Conservation (phyloP, 1,284 basidiomycete species). For the Apiotrichum sp. region DNA sequence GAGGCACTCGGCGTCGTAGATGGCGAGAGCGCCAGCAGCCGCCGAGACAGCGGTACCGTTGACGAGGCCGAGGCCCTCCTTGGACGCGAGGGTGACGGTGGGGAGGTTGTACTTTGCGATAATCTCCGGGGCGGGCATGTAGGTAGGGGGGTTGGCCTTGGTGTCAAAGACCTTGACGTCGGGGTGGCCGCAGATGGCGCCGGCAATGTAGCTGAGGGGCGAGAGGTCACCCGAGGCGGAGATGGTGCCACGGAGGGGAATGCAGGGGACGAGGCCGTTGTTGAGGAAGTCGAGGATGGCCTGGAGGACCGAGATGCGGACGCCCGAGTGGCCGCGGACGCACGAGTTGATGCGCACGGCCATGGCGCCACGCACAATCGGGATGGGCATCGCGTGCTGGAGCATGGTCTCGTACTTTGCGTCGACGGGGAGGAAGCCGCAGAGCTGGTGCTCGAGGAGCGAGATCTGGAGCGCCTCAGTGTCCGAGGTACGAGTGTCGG, state of each 20-base stretch:
- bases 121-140: slow-evolving; percentile 10
- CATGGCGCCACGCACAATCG: slow-evolving; percentile 18
- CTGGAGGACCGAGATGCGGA: slow-evolving; percentile 18
- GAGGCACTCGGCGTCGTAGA: slow-evolving; percentile 21
- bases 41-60: slow-evolving; percentile 19
- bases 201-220: slow-evolving; percentile 17
- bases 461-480: slow-evolving; percentile 19
- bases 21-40: slow-evolving; percentile 14
- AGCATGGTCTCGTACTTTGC: slow-evolving; percentile 18
- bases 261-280: slow-evolving; percentile 16
- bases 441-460: slow-evolving; percentile 22
- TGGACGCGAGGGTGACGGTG: slow-evolving; percentile 12
- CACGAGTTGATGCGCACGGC: slow-evolving; percentile 18
- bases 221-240: slow-evolving; percentile 16
- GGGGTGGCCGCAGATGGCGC: slow-evolving; percentile 18
- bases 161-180: slow-evolving; percentile 21
- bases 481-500: slow-evolving; percentile 18
- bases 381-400: slow-evolving; percentile 16
- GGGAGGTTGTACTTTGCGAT: slow-evolving; percentile 15
- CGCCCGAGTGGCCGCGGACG: slow-evolving; percentile 21
- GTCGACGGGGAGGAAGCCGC: slow-evolving; percentile 16
- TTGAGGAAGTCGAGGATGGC: slow-evolving; percentile 16
- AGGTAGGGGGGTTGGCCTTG: neutral
- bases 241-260: slow-evolving; percentile 20
- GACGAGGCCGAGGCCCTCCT: slow-evolving; percentile 19